phyloP scores from a whole-genome alignment of 2,329 filamentous ascomycete genomes.

The Coniochaeta sp. region DNA sequence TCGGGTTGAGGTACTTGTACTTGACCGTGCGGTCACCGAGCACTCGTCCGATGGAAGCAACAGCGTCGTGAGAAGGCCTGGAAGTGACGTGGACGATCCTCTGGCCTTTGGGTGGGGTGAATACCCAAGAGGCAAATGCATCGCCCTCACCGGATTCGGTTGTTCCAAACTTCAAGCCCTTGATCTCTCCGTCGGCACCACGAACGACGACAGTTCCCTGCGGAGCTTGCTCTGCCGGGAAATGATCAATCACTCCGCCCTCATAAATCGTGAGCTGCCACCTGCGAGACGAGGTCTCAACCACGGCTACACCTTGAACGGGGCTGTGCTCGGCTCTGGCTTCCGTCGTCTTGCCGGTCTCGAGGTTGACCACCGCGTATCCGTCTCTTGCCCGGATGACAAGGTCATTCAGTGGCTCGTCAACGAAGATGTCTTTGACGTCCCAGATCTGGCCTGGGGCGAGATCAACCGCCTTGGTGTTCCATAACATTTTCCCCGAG shows the following conservation, averaged over 20 bases:
- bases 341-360: constrained; percentile 45
- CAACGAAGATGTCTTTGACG: constrained; percentile 59
- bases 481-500: constrained; percentile 71
- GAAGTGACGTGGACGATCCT: constrained; percentile 62
- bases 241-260: constrained; percentile 39
- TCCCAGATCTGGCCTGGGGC: constrained; percentile 51
- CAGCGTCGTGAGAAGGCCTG: constrained; percentile 69
- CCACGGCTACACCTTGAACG: constrained; percentile 40
- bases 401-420: constrained; percentile 48
- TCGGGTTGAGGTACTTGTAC: constrained; percentile 95
- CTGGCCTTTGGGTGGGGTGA: constrained; percentile 59
- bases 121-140: constrained; percentile 59
- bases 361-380: constrained; percentile 47
- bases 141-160: constrained; percentile 33
- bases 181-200: constrained; percentile 39
- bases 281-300: constrained; percentile 45
- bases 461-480: constrained; percentile 54
- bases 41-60: constrained; percentile 92
- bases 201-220: constrained; percentile 49
- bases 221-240: constrained; percentile 39
- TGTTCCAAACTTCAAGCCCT: constrained; percentile 45
- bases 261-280: constrained; percentile 47
- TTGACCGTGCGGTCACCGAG: constrained; percentile 86
- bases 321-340: constrained; percentile 28
- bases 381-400: constrained; percentile 57